Base-by-base conservation (phyloP, 2,329 filamentous ascomycete species). In the Cephalotrichum gorgonifer region DNA sequence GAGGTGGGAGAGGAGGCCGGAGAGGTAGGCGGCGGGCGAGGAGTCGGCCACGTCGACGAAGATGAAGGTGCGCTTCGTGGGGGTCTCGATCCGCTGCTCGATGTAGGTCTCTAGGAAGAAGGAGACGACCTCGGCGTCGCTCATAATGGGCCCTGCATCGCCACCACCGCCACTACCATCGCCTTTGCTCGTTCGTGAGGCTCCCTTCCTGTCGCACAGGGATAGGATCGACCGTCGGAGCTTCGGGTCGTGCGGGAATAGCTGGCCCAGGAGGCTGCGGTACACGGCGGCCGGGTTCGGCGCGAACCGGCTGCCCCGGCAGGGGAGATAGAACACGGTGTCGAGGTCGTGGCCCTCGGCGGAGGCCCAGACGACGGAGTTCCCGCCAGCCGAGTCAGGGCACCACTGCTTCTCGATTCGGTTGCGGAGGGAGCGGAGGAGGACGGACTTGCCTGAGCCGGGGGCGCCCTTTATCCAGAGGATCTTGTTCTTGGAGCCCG, bases 31-130 rank as follows among this genome's bases (percentile, higher is more conserved):
- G 1, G 54, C 38, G 2, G 56, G 52, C 26, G 56, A 58, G 30
- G 58, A 53, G 48, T 62, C 58, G 20, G 57, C 50, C 11, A 60
- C 54, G 33, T 64, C 62, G 43, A 64, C 55, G n/a, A 64, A 58
- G 26, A 64, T 54, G 27, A 64, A 65, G 1, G 58, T 62, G 12
- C 61, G 52, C 25, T 57, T 53, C 6, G 54, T 50, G 0, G 58
- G 54, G 0, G 57, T 62, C 17, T 60, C 56, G 27, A 62, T 55
- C 22, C 49, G 53, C 6, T 54, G 52, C 45, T 56, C 52, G 47
- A 59, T 54, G 50, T 63, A 64, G 35, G 62, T 55, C 50, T 63
- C 60, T 12, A 58, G 52, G 48, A 65, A 64, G 51, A 64, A 62
- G 1, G 56, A 56, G 15, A 60, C 57, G 4, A 65, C 33, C 7